phyloP scores from a whole-genome alignment of 345 rosid genomes.

The Diplotaxis tenuifolia region DNA sequence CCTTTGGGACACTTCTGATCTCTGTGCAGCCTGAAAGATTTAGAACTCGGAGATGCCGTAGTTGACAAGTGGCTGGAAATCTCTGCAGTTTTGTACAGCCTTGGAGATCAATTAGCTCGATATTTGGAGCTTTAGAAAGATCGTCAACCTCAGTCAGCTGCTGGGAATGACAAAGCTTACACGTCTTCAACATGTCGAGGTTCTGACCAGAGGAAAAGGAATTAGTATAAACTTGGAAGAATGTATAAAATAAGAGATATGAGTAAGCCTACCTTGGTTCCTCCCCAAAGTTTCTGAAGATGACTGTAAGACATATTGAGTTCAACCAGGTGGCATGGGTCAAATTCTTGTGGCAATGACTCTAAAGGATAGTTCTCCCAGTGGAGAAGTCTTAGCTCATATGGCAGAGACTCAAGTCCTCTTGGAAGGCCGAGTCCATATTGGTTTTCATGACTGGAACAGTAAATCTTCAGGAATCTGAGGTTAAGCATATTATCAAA shows the following conservation, averaged over 20 bases:
- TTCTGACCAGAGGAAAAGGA: neutral
- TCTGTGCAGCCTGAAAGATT: conserved; percentile 4
- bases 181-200: conserved; percentile 3
- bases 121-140: neutral
- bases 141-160: neutral
- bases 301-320: conserved; percentile 19
- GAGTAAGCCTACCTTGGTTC: conserved; percentile 12
- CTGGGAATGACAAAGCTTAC: conserved; percentile 8
- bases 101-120: conserved; percentile 8
- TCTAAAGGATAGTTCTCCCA: conserved; percentile 31
- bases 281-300: conserved; percentile 28
- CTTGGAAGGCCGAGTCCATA: neutral
- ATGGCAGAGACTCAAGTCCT: conserved; percentile 19
- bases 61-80: neutral
- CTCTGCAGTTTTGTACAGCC: conserved; percentile 15
- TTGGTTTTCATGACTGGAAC: neutral
- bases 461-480: conserved; percentile 16
- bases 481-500: conserved; percentile 28
- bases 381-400: conserved; percentile 24
- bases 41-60: conserved; percentile 3
- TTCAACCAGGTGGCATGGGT: conserved; percentile 19
- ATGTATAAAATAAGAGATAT: neutral
- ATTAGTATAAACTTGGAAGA: neutral
- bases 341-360: conserved; percentile 11
- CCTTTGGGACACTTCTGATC: neutral